Conservation (phyloP, 2,329 filamentous ascomycete species). For the Trichophyton equinum region DNA sequence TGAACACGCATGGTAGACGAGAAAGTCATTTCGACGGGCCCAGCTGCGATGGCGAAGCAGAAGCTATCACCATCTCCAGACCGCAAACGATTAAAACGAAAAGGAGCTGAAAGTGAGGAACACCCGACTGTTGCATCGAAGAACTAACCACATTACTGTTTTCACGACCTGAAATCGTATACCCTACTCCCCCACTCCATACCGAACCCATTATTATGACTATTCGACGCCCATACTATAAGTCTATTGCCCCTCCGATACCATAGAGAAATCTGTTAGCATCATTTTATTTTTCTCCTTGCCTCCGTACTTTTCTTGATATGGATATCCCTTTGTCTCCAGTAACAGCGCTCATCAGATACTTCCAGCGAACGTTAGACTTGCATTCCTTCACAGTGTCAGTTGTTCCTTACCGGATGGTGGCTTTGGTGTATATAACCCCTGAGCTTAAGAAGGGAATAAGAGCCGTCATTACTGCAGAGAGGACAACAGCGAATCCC, state of each 20-base stretch:
- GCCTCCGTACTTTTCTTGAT: background rate
- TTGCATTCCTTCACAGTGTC: background rate
- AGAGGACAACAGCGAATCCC: background rate
- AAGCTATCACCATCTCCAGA: conserved; percentile 10
- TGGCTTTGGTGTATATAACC: background rate
- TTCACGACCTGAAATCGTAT: background rate
- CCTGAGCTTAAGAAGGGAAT: background rate
- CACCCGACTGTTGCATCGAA: background rate
- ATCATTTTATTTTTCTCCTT: background rate
- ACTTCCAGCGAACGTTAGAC: background rate
- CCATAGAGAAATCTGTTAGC: background rate
- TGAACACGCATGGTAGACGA: conserved; percentile 21
- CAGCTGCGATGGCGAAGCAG: background rate
- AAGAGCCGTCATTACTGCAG: background rate
- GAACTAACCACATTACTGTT: background rate
- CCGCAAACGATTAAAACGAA: conserved; percentile 26
- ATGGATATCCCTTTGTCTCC: background rate
- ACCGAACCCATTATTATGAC: background rate
- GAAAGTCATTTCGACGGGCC: conserved; percentile 10
- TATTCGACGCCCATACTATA: background rate
- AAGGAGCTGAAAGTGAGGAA: conserved; percentile 16
- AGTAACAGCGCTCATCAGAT: background rate
- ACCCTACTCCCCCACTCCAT: background rate
- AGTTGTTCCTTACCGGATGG: background rate
- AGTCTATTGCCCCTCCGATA: background rate